phyloP scores from a whole-genome alignment of 768 basidiomycete genomes.

The Pholiota microspora region DNA sequence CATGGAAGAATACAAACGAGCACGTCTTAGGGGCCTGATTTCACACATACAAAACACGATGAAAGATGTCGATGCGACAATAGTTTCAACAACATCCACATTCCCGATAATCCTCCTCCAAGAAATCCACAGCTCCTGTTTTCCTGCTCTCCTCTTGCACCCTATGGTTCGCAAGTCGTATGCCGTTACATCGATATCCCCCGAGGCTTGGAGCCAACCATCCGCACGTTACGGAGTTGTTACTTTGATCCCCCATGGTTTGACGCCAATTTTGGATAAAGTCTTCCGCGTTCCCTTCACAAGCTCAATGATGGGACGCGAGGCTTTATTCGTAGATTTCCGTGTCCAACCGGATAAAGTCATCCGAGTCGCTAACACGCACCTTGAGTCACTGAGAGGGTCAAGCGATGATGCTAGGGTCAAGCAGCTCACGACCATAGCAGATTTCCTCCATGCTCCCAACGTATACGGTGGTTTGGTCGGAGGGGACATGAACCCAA shows the following conservation, averaged over 20 bases:
- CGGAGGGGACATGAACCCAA: slow-evolving; percentile 21
- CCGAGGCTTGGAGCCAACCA: slow-evolving; percentile 7
- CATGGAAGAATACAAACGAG: background rate
- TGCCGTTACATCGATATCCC: slow-evolving; percentile 1
- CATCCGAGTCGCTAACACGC: slow-evolving; percentile 13
- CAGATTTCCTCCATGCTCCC: slow-evolving; percentile 4
- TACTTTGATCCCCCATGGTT: slow-evolving; percentile 7
- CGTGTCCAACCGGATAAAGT: background rate
- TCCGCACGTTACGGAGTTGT: slow-evolving; percentile 9
- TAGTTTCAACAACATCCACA: background rate
- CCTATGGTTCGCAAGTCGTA: background rate
- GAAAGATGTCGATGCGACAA: too few species aligned
- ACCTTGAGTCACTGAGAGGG: slow-evolving; percentile 17
- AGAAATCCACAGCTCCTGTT: slow-evolving; percentile 2
- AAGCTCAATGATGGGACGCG: slow-evolving; percentile 12
- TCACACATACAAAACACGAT: slow-evolving; percentile 8
- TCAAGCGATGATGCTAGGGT: too few species aligned
- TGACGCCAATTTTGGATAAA: background rate
- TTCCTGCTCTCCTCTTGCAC: background rate
- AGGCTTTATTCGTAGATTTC: slow-evolving; percentile 10
- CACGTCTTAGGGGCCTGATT: slow-evolving; percentile 8
- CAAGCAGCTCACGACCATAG: slow-evolving; percentile 11
- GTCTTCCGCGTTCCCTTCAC: slow-evolving; percentile 13
- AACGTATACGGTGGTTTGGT: slow-evolving; percentile 13
- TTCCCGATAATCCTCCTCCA: slow-evolving; percentile 14